Base-by-base conservation (phyloP, 768 basidiomycete species). In the Boletus reticulatus region DNA sequence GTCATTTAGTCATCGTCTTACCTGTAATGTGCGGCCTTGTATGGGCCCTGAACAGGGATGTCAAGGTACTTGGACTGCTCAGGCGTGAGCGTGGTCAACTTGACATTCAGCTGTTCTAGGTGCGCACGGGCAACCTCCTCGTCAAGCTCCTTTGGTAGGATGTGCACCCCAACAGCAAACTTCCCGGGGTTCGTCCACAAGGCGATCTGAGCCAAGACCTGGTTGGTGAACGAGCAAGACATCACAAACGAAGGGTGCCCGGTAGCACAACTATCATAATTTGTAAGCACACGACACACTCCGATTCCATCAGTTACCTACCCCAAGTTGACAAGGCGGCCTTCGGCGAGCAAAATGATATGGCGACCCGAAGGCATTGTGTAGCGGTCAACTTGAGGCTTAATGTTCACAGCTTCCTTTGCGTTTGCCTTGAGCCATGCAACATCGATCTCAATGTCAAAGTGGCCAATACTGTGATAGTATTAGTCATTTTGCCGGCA, bases 191-290 rank as follows among this genome's bases (percentile, higher is more conserved):
- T 91, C 43, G 92, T 95, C 94, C 94, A 99, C 72, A 99, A 87
- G 22, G 94, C 95, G 68, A 99, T 98, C 78, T 97, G 95, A 31
- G 96, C 96, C 66, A 99, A 82, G 59, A 94, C 92, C 76, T 99
- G 97, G 84, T 99, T 99, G 71, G 93, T 77, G 81, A 99, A 99
- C 42, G 97, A 99, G 82, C 95, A 98, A 17, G 96, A 98, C 97
- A 99, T 99, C 78, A 99, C 97, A 76, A 95, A 98, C 43, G 96
- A 98, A 36, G 97, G 96, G 76, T 99, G 96, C 54, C 96, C 96
- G 64, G 96, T 98, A 39, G 94, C 96, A 75, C 96, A 98, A 52
- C 88, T 89, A 48, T 48, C 44, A 61, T 10, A 17, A 19, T 52
- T 11, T 34, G 42, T 61, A 44, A 62, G 59, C 57, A 34, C 27